Percentiles rank a stretch among this genome's conserved stretches.
Evolutionary conservation across 306 rosid genomes (phyloP).

Genomic region (Citrullus amarus): DNA sequence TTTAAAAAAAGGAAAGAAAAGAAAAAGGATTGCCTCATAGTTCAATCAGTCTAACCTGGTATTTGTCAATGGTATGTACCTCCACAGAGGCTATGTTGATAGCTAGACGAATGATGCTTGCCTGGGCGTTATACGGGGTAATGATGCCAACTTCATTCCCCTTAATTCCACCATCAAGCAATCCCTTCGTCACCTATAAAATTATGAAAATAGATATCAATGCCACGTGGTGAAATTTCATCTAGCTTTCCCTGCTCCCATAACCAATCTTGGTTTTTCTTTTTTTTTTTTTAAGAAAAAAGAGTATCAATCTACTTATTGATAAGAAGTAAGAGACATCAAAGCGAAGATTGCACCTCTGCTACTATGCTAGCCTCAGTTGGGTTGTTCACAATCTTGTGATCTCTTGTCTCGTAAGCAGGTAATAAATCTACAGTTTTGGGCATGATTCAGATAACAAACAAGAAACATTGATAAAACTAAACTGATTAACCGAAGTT

Average conservation of each 20-base stretch:
- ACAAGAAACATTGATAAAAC: slow-evolving; percentile 9
- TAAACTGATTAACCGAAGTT: slow-evolving; percentile 1
- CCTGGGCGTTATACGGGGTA: slow-evolving; percentile 96
- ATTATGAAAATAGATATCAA: slow-evolving; percentile 9
- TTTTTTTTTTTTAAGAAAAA: neutral
- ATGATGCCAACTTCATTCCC: slow-evolving; percentile 72
- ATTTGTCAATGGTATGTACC: slow-evolving; percentile 93
- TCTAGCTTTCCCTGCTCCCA: neutral
- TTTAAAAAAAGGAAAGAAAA: neutral
- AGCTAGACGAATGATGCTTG: slow-evolving; percentile 51
- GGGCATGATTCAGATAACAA: slow-evolving; percentile 8
- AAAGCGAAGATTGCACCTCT: slow-evolving; percentile 38
- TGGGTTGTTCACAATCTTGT: slow-evolving; percentile 58
- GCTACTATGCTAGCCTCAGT: slow-evolving; percentile 66
- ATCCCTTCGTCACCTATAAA: slow-evolving; percentile 49
- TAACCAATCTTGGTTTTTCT: neutral
- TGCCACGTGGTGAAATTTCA: neutral
- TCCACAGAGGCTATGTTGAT: slow-evolving; percentile 47
- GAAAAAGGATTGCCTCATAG: neutral
- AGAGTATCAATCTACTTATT: neutral
- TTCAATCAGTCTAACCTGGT: slow-evolving; percentile 44
- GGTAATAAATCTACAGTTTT: slow-evolving; percentile 47
- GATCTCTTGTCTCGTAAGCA: slow-evolving; percentile 72
- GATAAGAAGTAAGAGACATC: neutral
- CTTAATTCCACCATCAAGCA: slow-evolving; percentile 55